Conservation (phyloP, 1,284 basidiomycete species). For the Melampsora larici-populina region DNA sequence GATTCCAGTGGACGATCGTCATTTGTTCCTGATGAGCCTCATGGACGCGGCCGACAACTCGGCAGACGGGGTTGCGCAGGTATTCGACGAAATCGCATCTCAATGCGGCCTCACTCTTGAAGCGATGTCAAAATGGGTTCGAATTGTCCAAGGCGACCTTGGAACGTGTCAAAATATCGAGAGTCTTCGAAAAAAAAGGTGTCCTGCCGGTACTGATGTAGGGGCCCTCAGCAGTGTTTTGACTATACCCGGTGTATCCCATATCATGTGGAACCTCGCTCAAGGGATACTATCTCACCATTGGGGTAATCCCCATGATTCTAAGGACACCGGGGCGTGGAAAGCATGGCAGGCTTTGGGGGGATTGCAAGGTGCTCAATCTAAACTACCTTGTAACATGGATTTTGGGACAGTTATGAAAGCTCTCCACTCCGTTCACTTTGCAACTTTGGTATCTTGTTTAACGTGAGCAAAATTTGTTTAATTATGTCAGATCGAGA, state of each 20-base stretch:
- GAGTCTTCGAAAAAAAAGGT: background rate
- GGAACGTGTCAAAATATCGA: background rate
- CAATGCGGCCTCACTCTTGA: no score
- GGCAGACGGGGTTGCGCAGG: no score
- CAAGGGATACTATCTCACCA: slow-evolving; percentile 1
- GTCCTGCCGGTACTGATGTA: background rate
- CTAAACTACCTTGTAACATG: background rate
- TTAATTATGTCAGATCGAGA: no score
- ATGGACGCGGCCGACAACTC: slow-evolving; percentile 18
- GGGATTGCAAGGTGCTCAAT: background rate
- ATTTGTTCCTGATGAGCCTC: background rate
- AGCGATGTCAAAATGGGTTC: background rate
- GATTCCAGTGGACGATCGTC: no score
- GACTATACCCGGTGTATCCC: slow-evolving; percentile 8
- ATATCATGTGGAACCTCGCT: no score
- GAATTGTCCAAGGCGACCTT: slow-evolving; percentile 2
- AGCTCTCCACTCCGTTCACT: slow-evolving; percentile 15
- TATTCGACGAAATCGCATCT: no score
- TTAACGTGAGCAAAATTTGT: slow-evolving; percentile 24
- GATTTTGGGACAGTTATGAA: no score
- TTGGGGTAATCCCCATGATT: slow-evolving; percentile 8
- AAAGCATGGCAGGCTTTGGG: background rate
- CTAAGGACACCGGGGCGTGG: slow-evolving; percentile 12
- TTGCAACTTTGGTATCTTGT: slow-evolving; percentile 7
- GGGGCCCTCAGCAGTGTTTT: background rate